Conservation (phyloP, 2,329 filamentous ascomycete genomes). For the Botrytis medusae region DNA sequence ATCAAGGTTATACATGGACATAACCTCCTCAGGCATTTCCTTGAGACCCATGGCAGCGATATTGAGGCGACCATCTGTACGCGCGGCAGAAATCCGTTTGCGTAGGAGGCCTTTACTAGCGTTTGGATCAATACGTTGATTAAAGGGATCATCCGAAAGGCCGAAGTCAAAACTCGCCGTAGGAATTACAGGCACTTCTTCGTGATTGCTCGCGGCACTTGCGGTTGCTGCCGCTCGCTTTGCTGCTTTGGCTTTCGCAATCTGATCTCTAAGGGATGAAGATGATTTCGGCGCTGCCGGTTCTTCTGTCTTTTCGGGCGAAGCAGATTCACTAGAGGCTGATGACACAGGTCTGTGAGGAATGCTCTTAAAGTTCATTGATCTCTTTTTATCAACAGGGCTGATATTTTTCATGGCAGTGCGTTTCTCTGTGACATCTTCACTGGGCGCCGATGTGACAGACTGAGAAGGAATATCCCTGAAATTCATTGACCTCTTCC, state of each 20-base stretch:
- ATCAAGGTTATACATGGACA: conserved; percentile 87
- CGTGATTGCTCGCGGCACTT: conserved; percentile 26
- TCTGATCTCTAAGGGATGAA: conserved; percentile 79
- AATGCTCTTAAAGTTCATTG: conserved; percentile 35
- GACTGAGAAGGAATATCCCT: conserved; percentile 32
- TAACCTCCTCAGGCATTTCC: conserved; percentile 76
- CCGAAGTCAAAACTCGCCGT: conserved; percentile 60
- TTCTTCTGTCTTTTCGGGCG: conserved; percentile 40
- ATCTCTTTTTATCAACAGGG: conserved; percentile 32
- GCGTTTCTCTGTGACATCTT: conserved; percentile 39
- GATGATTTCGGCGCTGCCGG: conserved; percentile 67
- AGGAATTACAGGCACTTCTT: conserved; percentile 46
- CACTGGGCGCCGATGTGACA: conserved; percentile 32
- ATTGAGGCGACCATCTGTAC: conserved; percentile 79
- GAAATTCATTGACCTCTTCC: conserved; percentile 34
- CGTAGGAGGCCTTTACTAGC: conserved; percentile 65
- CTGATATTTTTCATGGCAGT: conserved; percentile 31
- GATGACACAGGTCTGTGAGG: conserved; percentile 28
- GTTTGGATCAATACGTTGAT: conserved; percentile 59
- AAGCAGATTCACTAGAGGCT: conserved; percentile 26
- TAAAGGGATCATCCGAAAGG: conserved; percentile 67
- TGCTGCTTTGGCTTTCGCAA: conserved; percentile 87
- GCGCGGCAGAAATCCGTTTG: conserved; percentile 69
- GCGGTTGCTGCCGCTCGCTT: conserved; percentile 54
- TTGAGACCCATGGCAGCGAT: conserved; percentile 81